Evolutionary conservation across 2,329 filamentous ascomycete species (phyloP).

Genomic region (Diaporthe sp.): DNA sequence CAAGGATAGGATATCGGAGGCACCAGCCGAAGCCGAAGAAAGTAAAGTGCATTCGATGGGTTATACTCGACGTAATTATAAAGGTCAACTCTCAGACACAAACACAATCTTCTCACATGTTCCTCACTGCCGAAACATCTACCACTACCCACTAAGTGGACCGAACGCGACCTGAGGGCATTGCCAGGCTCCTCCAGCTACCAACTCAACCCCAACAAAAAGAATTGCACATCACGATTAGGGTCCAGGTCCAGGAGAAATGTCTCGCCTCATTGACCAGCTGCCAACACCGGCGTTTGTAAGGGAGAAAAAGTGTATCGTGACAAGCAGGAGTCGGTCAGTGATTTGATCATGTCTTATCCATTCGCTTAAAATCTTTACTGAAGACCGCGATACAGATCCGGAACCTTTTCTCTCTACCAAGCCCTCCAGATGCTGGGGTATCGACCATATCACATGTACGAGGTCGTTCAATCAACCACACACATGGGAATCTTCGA

Average conservation of each 20-base stretch:
- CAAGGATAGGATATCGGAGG: neutral
- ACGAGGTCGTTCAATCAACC: conserved; percentile 42
- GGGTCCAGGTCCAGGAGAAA: conserved; percentile 32
- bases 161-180: too few species aligned
- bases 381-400: neutral
- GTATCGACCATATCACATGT: conserved; percentile 50
- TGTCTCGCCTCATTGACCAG: conserved; percentile 49
- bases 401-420: conserved; percentile 48
- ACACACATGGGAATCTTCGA: conserved; percentile 41
- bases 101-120: neutral
- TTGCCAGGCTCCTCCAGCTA: neutral
- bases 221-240: neutral
- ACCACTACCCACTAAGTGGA: neutral
- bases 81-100: neutral
- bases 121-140: neutral
- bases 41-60: neutral
- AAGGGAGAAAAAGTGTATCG: conserved; percentile 47
- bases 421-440: conserved; percentile 47
- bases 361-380: neutral
- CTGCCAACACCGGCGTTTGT: conserved; percentile 45
- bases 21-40: neutral
- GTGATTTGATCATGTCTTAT: neutral
- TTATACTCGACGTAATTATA: neutral
- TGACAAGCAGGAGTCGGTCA: conserved; percentile 51
- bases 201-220: neutral